Conservation (phyloP, 495 filamentous ascomycete genomes). For the Aspergillus nidulans region DNA sequence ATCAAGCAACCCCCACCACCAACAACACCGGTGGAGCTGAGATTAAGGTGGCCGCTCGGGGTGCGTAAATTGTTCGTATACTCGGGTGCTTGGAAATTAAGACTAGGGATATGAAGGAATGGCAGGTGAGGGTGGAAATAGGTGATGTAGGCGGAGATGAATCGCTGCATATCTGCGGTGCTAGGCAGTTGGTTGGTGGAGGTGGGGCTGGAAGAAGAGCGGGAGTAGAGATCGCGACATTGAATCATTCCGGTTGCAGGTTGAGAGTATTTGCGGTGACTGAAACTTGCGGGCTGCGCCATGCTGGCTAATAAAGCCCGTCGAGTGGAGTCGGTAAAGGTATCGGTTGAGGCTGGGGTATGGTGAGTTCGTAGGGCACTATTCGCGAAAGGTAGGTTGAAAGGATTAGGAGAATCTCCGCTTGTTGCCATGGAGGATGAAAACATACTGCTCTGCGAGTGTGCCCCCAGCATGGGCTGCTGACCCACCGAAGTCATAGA, state of each 20-base stretch:
- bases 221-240: conserved; percentile 41
- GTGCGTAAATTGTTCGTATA: conserved; percentile 57
- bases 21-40: conserved; percentile 59
- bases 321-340: conserved; percentile 92
- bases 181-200: conserved; percentile 64
- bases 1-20: conserved; percentile 88
- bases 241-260: conserved; percentile 51
- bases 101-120: conserved; percentile 86
- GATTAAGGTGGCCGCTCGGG: conserved; percentile 47
- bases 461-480: conserved; percentile 44
- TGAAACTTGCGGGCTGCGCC: conserved; percentile 69
- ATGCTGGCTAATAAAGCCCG: conserved; percentile 80
- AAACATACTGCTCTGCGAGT: conserved; percentile 52
- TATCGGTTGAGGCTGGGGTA: conserved; percentile 64
- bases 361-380: conserved; percentile 57
- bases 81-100: conserved; percentile 80
- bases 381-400: conserved; percentile 48
- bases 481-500: conserved; percentile 59
- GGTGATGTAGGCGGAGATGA: conserved; percentile 83
- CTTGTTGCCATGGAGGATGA: conserved; percentile 52
- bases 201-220: conserved; percentile 40
- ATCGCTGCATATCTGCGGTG: conserved; percentile 90
- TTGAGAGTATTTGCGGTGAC: conserved; percentile 73
- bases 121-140: conserved; percentile 95
- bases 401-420: conserved; percentile 53